These are phyloP conservation scores for Gautieria morchelliformis DNA, from an alignment of 768 basidiomycete genomes.

Conservation along the genomic window DNA sequence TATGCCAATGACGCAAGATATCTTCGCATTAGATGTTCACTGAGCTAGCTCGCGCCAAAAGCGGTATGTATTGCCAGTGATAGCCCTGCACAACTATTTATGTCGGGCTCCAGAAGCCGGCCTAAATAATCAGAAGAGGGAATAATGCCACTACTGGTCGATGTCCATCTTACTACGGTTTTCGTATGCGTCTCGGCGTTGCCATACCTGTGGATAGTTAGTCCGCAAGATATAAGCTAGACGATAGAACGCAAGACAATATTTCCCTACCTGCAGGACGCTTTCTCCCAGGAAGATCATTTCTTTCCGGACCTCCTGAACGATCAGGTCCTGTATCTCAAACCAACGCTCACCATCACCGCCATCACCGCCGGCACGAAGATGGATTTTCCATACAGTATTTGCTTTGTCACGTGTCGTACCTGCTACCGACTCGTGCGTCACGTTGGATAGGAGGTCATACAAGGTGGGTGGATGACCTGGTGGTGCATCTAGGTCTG, in stretches of 20 bases:
- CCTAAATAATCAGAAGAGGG: no score
- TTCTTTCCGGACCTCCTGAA: conserved; percentile 92
- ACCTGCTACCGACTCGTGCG: conserved; percentile 91
- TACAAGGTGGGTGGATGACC: conserved; percentile 61
- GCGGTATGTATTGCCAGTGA: not conserved
- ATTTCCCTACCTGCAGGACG: conserved; percentile 70
- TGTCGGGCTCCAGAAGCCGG: no score
- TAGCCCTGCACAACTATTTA: no score
- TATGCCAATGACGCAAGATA: no score
- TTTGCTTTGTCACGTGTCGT: conserved; percentile 88
- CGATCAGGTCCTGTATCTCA: conserved; percentile 92
- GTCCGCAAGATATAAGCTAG: not conserved
- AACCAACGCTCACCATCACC: conserved; percentile 91
- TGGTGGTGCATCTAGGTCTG: conserved; percentile 71
- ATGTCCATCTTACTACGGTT: not conserved
- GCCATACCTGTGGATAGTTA: not conserved
- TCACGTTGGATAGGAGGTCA: conserved; percentile 93
- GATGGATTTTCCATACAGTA: conserved; percentile 88
- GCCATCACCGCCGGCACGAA: conserved; percentile 64
- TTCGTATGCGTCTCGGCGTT: conserved; percentile 1
- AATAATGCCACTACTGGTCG: not conserved
- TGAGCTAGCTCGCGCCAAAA: not conserved
- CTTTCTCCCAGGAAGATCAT: conserved; percentile 98
- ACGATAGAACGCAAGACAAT: not conserved
- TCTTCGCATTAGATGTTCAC: no score